Percentiles rank a stretch among this genome's conserved stretches.
Evolutionary conservation across 495 filamentous ascomycete species (phyloP).

Genomic region (Filosporella fistucella): DNA sequence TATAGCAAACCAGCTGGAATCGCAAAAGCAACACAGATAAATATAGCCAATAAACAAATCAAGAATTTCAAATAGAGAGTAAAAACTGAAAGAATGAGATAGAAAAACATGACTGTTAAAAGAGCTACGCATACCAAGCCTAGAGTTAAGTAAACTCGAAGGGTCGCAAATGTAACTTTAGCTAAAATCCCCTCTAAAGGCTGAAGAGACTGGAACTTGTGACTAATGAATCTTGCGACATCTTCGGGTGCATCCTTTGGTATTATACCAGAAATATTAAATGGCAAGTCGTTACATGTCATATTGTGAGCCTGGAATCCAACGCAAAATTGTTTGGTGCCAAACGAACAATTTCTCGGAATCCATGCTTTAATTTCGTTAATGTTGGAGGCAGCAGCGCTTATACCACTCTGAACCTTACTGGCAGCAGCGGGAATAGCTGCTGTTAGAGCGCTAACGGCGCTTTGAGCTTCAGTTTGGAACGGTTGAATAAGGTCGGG

Average conservation of each 20-base stretch:
- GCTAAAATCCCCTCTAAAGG: slow-evolving; percentile 9
- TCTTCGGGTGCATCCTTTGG: too few species aligned
- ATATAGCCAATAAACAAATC: slow-evolving; percentile 11
- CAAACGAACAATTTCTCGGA: slow-evolving; percentile 13
- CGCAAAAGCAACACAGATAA: slow-evolving; percentile 10
- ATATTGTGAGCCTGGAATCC: slow-evolving; percentile 6
- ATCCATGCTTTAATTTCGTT: slow-evolving; percentile 1
- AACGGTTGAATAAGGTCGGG: slow-evolving; percentile 4
- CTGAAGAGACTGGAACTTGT: slow-evolving; percentile 14
- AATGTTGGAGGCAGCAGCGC: slow-evolving; percentile 1
- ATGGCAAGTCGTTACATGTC: slow-evolving; percentile 9
- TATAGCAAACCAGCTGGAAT: slow-evolving; percentile 13
- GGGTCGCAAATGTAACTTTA: slow-evolving; percentile 8
- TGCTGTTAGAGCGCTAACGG: neutral
- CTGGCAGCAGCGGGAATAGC: slow-evolving; percentile 11
- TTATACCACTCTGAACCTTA: slow-evolving; percentile 7
- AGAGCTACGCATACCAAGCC: slow-evolving; percentile 7
- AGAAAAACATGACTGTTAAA: slow-evolving; percentile 8
- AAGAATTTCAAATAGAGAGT: slow-evolving; percentile 1
- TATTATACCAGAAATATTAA: slow-evolving; percentile 16
- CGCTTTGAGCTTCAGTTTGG: slow-evolving; percentile 11
- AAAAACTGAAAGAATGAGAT: slow-evolving; percentile 5
- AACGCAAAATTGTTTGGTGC: slow-evolving; percentile 10
- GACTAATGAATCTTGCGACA: slow-evolving; percentile 9
- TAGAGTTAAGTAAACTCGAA: slow-evolving; percentile 8